Evolutionary conservation across 2,329 filamentous ascomycete genomes (phyloP).

Genomic region (Tolypocladium amazonense): DNA sequence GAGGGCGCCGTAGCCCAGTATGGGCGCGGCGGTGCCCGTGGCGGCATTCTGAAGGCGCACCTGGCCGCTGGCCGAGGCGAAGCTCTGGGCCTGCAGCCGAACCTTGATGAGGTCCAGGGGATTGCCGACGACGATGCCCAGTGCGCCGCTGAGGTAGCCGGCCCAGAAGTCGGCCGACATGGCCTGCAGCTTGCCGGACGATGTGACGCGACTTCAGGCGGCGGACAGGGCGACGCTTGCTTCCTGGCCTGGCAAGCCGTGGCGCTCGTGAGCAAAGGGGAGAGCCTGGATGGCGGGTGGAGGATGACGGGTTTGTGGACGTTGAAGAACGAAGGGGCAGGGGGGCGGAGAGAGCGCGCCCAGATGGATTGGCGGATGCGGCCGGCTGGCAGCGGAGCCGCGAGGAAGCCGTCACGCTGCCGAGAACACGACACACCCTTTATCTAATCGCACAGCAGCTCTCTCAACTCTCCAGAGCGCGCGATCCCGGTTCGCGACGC

Average conservation of each 20-base stretch:
- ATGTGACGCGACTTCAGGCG: no score
- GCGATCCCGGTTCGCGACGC: not conserved
- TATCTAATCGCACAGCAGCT: not conserved
- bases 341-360: no score
- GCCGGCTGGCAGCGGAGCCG: no score
- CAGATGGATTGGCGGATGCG: no score
- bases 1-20: constrained; percentile 80
- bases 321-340: no score
- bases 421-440: no score
- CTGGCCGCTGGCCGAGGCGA: constrained; percentile 1
- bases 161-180: constrained; percentile 94
- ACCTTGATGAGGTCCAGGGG: constrained; percentile 58
- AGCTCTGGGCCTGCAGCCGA: constrained; percentile 57
- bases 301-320: no score
- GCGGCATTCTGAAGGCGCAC: constrained; percentile 27
- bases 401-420: no score
- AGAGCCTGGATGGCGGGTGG: no score
- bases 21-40: constrained; percentile 69
- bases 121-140: constrained; percentile 82
- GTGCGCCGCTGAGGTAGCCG: constrained; percentile 77
- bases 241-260: no score
- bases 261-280: no score
- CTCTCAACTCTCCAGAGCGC: not conserved
- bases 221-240: no score
- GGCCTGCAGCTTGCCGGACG: not conserved